Evolutionary conservation across 2,329 filamentous ascomycete genomes (phyloP).

Genomic region (Trichoderma simmonsii): DNA sequence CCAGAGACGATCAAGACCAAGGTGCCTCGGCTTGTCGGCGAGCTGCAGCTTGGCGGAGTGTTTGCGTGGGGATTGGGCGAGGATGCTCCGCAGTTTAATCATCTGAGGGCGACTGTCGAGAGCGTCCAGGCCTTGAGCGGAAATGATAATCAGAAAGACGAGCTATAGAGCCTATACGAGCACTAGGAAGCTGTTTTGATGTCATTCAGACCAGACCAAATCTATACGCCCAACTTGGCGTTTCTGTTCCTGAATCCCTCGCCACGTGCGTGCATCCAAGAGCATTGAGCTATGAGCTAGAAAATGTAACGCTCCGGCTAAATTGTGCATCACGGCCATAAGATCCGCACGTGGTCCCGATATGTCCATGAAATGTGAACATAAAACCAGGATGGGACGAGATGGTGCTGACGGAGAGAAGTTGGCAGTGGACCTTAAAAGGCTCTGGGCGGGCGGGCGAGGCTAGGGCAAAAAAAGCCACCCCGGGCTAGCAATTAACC

Average conservation of each 20-base stretch:
- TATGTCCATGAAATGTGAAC: not conserved
- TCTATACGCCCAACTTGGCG: not conserved
- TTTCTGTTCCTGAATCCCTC: not conserved
- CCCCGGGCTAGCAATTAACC: slow-evolving; percentile 1
- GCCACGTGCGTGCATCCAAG: not conserved
- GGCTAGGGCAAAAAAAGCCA: not conserved
- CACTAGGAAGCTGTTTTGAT: not conserved
- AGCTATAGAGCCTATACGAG: not conserved
- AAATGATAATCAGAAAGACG: not conserved
- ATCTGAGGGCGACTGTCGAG: slow-evolving; percentile 36
- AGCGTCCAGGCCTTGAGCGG: slow-evolving; percentile 20
- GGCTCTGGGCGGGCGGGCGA: not conserved
- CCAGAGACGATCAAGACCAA: slow-evolving; percentile 58
- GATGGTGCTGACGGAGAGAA: not conserved
- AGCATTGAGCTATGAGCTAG: not conserved
- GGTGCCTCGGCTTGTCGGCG: slow-evolving; percentile 56
- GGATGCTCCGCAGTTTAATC: slow-evolving; percentile 50
- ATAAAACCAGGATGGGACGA: not conserved
- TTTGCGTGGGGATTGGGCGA: slow-evolving; percentile 76
- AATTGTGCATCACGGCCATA: not conserved
- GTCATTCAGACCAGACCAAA: not conserved
- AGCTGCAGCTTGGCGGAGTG: slow-evolving; percentile 60
- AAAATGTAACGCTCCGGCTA: not conserved
- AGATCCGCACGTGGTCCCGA: not conserved
- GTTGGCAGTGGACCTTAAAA: not conserved